Base-by-base conservation (phyloP, 306 rosid genomes). In the Carpinus fangiana region DNA sequence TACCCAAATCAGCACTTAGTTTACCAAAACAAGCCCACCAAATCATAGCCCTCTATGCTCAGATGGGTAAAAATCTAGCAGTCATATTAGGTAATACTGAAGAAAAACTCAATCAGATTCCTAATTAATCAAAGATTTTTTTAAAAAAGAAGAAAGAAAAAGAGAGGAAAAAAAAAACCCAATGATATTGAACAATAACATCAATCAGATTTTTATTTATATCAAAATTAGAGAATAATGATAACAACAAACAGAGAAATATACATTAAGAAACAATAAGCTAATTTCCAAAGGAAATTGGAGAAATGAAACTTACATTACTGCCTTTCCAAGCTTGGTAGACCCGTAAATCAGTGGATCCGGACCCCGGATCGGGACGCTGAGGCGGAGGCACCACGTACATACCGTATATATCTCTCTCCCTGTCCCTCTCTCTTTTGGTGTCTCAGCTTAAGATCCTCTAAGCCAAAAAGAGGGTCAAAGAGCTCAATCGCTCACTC, bases 331-430 rank as follows among this genome's bases (percentile, higher is more conserved):
- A 95, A 13, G 88, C 82, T 83, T 95, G 96, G 78, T 86, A 95
- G 73, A 91, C 97, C 81, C 85, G 91, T 48, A 86, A 86, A 87
- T 93, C 97, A 64, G 72, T 73, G 84, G 87, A 89, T 94, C 93
- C 93, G 75, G 93, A 80, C 38, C 76, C 91, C 84, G 79, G 90
- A 92, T 92, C 97, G 72, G 97, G 86, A 66, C 90, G 90, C 82
- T 87, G 93, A 10, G 98, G 97, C 8, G 98, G 98, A 79, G 97
- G 97, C 52, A 89, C 95, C 83, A 94, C 98, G 83, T 94, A 90
- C 98, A 94, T 94, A 65, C 72, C 76, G 70, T 26, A 14, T 47
- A 6, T 50, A 2, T 14, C 9, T 50, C 34, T 74, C 71, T 34
- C 45, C 8, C 21, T 56, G 5, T 21, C 57, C n/a, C 17, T 20